phyloP scores from a whole-genome alignment of 1,139 yeast genomes.

The Meyerozyma athensensis region DNA sequence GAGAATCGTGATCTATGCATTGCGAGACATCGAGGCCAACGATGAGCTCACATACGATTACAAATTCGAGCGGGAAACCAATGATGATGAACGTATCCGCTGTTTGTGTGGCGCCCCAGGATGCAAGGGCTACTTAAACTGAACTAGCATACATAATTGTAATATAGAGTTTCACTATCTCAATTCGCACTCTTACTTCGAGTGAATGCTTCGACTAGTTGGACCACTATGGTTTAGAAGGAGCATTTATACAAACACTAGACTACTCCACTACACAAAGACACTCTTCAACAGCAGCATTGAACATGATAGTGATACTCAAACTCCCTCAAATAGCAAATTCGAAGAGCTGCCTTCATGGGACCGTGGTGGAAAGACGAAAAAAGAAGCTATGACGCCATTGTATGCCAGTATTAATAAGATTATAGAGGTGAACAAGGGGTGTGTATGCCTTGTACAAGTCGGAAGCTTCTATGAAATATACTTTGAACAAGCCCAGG shows the following conservation, averaged over 20 bases:
- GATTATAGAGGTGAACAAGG: conserved; percentile 37
- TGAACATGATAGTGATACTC: neutral
- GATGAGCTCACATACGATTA: conserved; percentile 95
- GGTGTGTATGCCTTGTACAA: conserved; percentile 76
- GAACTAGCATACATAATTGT: conserved; percentile 39
- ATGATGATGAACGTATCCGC: conserved; percentile 83
- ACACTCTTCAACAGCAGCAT: neutral
- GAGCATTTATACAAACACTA: neutral
- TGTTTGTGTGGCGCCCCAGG: conserved; percentile 94
- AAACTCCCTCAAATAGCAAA: neutral
- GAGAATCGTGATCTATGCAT: conserved; percentile 91
- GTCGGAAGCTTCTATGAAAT: conserved; percentile 89
- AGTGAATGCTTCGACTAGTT: neutral
- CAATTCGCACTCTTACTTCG: too few species aligned
- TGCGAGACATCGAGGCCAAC: conserved; percentile 80
- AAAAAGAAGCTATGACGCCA: conserved; percentile 8
- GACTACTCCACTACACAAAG: neutral
- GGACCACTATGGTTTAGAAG: neutral
- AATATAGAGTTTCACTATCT: too few species aligned
- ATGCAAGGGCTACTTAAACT: conserved; percentile 88
- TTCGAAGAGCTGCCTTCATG: conserved; percentile 5
- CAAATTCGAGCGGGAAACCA: conserved; percentile 87
- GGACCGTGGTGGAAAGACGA: conserved; percentile 13
- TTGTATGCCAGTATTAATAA: conserved; percentile 9
- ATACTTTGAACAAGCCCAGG: conserved; percentile 82